phyloP scores from a whole-genome alignment of 345 rosid genomes.

The Hibiscus trionum region DNA sequence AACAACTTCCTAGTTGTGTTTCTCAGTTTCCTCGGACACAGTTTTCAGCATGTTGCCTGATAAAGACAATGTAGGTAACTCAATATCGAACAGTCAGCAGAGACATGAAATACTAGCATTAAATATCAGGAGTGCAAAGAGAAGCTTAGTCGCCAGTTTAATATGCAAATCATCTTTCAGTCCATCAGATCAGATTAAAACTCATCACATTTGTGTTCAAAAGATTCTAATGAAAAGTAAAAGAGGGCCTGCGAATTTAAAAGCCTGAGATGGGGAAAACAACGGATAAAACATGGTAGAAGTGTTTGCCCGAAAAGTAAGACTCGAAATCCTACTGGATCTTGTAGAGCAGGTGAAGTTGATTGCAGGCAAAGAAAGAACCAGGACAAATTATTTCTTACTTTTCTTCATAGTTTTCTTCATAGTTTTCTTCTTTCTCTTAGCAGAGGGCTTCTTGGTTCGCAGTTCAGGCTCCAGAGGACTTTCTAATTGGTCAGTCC shows the following conservation, averaged over 20 bases:
- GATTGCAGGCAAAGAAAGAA: neutral
- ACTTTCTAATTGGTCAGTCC: constrained; percentile 21
- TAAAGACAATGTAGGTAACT: neutral
- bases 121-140: neutral
- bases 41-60: neutral
- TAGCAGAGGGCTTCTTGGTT: constrained; percentile 21
- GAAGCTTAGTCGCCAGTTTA: neutral
- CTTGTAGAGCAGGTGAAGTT: neutral
- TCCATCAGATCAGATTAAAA: constrained; percentile 1
- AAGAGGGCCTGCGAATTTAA: neutral
- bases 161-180: neutral
- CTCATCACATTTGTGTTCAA: neutral
- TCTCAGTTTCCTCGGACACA: neutral
- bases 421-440: constrained; percentile 17
- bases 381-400: constrained; percentile 11
- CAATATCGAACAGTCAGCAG: neutral
- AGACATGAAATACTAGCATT: neutral
- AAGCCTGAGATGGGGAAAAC: neutral
- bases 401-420: too few species aligned
- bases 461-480: constrained; percentile 17
- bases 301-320: neutral
- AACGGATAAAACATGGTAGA: neutral
- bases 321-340: neutral
- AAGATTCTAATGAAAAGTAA: neutral
- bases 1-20: neutral